phyloP scores from a whole-genome alignment of 2,329 filamentous ascomycete species.

The Penicillium sp. region DNA sequence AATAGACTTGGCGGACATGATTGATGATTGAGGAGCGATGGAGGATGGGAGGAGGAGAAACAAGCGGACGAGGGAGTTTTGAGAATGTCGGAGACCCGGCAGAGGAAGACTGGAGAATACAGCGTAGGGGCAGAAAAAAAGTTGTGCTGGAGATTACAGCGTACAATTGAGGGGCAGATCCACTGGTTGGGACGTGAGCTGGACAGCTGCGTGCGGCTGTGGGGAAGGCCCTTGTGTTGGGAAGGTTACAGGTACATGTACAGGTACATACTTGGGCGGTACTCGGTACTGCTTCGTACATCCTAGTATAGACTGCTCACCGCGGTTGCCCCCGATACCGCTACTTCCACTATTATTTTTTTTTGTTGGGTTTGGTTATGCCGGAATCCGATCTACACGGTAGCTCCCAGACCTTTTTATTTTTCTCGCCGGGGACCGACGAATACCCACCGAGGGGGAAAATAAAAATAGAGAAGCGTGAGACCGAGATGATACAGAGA shows the following conservation, averaged over 20 bases:
- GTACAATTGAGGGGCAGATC: slow-evolving; percentile 25
- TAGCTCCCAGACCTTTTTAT: background rate
- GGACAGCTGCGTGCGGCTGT: slow-evolving; percentile 2
- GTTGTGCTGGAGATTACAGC: slow-evolving; percentile 30
- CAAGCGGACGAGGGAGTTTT: slow-evolving; percentile 11
- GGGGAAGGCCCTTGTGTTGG: background rate
- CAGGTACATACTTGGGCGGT: no score
- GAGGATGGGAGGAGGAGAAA: slow-evolving; percentile 28
- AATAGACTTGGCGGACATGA: slow-evolving; percentile 95
- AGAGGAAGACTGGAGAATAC: slow-evolving; percentile 23
- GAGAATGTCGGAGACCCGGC: no score
- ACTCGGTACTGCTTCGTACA: no score
- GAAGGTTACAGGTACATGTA: no score
- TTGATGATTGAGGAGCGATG: slow-evolving; percentile 32
- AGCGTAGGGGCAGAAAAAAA: slow-evolving; percentile 21
- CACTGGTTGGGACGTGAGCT: slow-evolving; percentile 8
- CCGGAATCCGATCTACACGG: slow-evolving; percentile 10
- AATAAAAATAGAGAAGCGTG: background rate
- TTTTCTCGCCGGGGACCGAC: slow-evolving; percentile 2
- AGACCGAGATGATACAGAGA: no score
- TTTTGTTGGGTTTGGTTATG: slow-evolving; percentile 12
- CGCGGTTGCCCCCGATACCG: slow-evolving; percentile 1
- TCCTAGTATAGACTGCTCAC: no score
- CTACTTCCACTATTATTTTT: background rate
- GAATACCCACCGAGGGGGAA: background rate